A percentile compares a stretch with the other conserved stretches of the same genome.
phyloP scores from a whole-genome alignment of 306 rosid species.

The Glycine soja region DNA sequence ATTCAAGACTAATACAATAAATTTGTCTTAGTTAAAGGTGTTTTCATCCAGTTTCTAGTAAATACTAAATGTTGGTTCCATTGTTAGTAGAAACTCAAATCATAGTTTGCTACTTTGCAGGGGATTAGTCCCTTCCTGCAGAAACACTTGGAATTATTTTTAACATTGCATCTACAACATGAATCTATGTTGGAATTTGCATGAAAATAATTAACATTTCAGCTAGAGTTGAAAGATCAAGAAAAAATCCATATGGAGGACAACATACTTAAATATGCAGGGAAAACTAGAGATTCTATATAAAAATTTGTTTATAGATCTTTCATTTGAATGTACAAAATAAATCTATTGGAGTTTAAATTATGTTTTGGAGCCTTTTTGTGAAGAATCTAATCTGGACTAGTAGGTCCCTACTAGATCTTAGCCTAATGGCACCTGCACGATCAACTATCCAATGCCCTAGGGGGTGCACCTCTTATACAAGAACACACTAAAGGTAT shows the following conservation, averaged over 20 bases:
- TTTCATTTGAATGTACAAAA: conserved; percentile 24
- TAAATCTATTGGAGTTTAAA: not conserved
- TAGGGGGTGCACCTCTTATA: not conserved
- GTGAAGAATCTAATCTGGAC: conserved; percentile 20
- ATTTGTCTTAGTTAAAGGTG: too few relatives aligned
- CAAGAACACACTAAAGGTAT: not conserved
- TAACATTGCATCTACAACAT: not conserved
- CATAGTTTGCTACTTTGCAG: not conserved
- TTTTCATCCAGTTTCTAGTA: too few relatives aligned
- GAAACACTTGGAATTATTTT: too few relatives aligned
- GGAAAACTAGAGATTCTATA: not conserved
- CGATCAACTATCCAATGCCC: not conserved
- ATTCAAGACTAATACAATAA: not conserved
- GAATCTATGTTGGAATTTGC: not conserved
- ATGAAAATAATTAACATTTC: conserved; percentile 1
- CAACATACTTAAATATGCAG: not conserved
- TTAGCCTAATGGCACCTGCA: not conserved
- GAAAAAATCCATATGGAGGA: conserved; percentile 1
- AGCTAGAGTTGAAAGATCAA: conserved; percentile 14
- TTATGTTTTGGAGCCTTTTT: conserved; percentile 26
- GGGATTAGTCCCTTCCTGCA: not conserved
- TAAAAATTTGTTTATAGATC: not conserved
- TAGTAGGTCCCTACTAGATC: not conserved
- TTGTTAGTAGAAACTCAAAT: not conserved
- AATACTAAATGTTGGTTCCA: not conserved